Evolutionary conservation across 805 yeast genomes (phyloP).

Genomic region (Millerago galiae): DNA sequence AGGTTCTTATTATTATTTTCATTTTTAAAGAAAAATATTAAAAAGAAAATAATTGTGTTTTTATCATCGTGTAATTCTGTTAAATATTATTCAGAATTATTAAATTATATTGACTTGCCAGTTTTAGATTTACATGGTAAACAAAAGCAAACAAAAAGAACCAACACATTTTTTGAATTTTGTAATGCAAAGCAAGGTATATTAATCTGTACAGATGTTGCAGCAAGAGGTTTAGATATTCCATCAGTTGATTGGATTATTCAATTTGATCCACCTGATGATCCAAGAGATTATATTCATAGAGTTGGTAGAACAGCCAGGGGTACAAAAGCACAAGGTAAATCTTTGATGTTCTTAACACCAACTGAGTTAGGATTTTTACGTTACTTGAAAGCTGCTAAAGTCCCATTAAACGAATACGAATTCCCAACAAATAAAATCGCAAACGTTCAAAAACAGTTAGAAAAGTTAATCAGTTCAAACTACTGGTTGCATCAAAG

Average conservation of each 20-base stretch:
- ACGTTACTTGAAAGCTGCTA: conserved; percentile 91
- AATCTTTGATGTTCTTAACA: conserved; percentile 88
- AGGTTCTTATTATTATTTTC: conserved; percentile 86
- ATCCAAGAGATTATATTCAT: conserved; percentile 98
- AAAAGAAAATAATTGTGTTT: conserved; percentile 91
- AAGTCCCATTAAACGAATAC: conserved; percentile 94
- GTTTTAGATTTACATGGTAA: conserved; percentile 96
- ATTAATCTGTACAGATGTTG: conserved; percentile 94
- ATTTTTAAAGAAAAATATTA: conserved; percentile 85
- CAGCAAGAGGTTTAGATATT: conserved; percentile 98
- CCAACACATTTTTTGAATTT: conserved; percentile 96
- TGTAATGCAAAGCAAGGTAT: conserved; percentile 96
- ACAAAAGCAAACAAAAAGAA: conserved; percentile 97
- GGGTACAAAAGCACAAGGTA: conserved; percentile 85
- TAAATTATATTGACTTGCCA: conserved; percentile 94
- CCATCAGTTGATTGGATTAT: conserved; percentile 99
- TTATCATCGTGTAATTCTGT: conserved; percentile 96
- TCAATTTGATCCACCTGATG: conserved; percentile 99
- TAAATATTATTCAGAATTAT: conserved; percentile 88
- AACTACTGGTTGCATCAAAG: conserved; percentile 92
- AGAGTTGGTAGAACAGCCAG: conserved; percentile 99
- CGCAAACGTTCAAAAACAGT: conserved; percentile 92
- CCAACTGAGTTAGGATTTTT: conserved; percentile 93
- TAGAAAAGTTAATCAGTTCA: conserved; percentile 83
- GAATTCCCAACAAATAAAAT: conserved; percentile 93